Percentiles rank a stretch among this genome's conserved stretches.
Conservation (phyloP, 2,329 filamentous ascomycete species). For the Penicillium sumatraense region DNA sequence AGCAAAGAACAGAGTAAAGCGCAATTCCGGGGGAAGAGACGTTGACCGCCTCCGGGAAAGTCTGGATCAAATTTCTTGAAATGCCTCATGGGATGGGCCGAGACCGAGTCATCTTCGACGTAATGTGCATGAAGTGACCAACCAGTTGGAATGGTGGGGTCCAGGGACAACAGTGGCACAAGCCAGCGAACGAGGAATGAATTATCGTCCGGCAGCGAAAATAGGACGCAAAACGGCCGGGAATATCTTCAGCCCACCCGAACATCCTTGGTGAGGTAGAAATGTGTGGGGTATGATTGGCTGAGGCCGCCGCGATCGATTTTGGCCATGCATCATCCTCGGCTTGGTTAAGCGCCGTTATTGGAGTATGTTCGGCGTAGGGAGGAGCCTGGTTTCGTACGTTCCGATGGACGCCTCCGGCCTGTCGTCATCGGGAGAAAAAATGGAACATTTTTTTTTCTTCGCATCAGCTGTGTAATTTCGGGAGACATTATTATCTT, state of each 20-base stretch:
- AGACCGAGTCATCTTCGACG: slow-evolving; percentile 6
- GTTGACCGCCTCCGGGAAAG: background rate
- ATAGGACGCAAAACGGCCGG: slow-evolving; percentile 27
- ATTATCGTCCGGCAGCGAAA: slow-evolving; percentile 22
- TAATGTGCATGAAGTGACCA: background rate
- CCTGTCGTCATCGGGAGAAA: slow-evolving; percentile 17
- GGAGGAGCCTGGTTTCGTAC: slow-evolving; percentile 7
- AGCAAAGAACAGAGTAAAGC: background rate
- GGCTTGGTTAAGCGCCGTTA: slow-evolving; percentile 32
- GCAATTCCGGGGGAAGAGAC: background rate
- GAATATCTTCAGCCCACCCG: slow-evolving; percentile 39
- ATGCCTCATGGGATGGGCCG: slow-evolving; percentile 6
- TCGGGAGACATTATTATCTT: background rate
- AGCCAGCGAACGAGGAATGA: background rate
- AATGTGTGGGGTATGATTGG: slow-evolving; percentile 31
- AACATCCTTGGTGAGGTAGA: slow-evolving; percentile 19
- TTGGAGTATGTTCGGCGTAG: slow-evolving; percentile 21
- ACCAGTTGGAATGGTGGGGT: background rate
- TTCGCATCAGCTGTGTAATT: background rate
- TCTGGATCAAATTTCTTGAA: slow-evolving; percentile 1
- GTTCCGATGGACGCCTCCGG: slow-evolving; percentile 17
- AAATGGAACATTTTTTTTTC: background rate
- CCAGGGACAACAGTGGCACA: background rate
- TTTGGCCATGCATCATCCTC: slow-evolving; percentile 31
- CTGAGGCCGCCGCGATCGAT: slow-evolving; percentile 23